Evolutionary conservation across 805 yeast genomes (phyloP), one percentile per base, ranked within the genome.

Genomic region (Pichia cabralensis): DNA sequence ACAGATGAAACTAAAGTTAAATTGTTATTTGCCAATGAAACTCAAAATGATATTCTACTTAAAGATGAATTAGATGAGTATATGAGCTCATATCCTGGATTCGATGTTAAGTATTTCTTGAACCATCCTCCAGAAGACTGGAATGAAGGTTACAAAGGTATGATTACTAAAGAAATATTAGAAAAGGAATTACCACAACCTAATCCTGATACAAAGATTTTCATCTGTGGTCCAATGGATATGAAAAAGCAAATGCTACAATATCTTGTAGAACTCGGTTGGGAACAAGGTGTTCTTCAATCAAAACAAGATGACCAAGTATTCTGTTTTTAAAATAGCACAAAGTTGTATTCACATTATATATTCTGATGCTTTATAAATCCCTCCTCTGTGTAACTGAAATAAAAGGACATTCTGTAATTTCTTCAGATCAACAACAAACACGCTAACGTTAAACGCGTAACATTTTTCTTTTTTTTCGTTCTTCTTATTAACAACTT

Each of bases 211-310:
- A 67, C 73, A 34, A 71, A 76, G 45, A 64, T 82, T 24, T 66
- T 80, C 39, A 65, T 81, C 26, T 80, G 88, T 60, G 94, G 94
- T 10, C 88, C 88, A 15, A 71, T 73, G 44, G 77, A 65, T 27
- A 71, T 82, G 82, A 77, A 75, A 48, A 65, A 64, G 41, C 49
- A 54, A 24, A 64, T 77, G 41, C 53, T 71, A 8, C 61, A 64
- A 25, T 61, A 65, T 33, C 65, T 83, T 12, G 61, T 61, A 29
- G 74, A 71, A 26, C 57, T 78, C 37, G 88, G 89, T 1, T 81
- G 84, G 74, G 65, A 60, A 15, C 45, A 48, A 34, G 62, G 61
- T 24, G 37, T 32, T 18, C 35, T 56, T 15, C 35, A 43, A 27
- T 58, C 63, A 0, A 43, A 50, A 11, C 53, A 47, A 38, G 53